These are phyloP conservation scores for Polyporus tsugae DNA, from an alignment of 1,284 basidiomycete genomes.

Conservation along the genomic window DNA sequence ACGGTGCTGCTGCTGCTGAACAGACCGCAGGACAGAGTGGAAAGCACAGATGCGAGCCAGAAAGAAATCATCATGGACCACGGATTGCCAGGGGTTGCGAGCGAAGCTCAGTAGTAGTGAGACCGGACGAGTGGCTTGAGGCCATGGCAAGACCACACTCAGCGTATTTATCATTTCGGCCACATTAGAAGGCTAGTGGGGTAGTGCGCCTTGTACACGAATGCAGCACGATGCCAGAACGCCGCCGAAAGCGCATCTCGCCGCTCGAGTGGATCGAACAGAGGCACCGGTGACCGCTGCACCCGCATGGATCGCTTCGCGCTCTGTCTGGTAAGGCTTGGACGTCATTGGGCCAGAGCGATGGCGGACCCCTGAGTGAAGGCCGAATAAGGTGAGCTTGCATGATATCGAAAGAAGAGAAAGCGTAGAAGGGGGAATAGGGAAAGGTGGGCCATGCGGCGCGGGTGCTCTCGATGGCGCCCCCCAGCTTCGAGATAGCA, in stretches of 20 bases:
- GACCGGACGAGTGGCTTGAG: background rate
- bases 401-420: background rate
- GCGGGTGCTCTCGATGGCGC: background rate
- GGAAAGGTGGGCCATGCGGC: background rate
- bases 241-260: background rate
- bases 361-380: background rate
- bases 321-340: background rate
- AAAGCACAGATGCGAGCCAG: slow-evolving; percentile 26
- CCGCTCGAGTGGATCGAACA: background rate
- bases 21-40: slow-evolving; percentile 22
- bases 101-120: background rate
- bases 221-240: background rate
- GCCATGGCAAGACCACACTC: background rate
- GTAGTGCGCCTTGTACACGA: background rate
- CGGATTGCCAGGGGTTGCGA: background rate
- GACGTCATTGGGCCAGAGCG: background rate
- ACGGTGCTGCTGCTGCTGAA: slow-evolving; percentile 14
- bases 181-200: background rate
- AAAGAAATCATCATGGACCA: slow-evolving; percentile 22
- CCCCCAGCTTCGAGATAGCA: background rate
- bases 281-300: slow-evolving; percentile 7
- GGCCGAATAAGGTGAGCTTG: slow-evolving; percentile 1
- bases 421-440: background rate
- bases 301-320: slow-evolving; percentile 1
- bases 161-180: background rate